Evolutionary conservation across 768 basidiomycete species (phyloP).

Genomic region (Kwoniella sp.): DNA sequence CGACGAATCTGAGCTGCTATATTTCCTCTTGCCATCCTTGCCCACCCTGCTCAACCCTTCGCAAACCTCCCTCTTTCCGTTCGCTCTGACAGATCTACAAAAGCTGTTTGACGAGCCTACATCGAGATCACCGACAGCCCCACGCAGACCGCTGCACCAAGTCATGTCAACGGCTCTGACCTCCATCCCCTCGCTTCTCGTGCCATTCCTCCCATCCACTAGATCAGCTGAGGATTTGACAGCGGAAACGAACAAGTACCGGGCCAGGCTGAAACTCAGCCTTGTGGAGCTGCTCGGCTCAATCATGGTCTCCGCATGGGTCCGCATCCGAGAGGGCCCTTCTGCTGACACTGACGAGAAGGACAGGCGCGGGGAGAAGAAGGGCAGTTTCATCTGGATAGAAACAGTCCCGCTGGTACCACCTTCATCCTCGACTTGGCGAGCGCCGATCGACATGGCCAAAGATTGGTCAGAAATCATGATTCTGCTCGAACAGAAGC

Average conservation of each 20-base stretch:
- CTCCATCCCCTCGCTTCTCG: too few species aligned
- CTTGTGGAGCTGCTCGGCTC: conserved; percentile 4
- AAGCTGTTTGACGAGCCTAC: background rate
- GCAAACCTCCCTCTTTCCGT: background rate
- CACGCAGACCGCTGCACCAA: background rate
- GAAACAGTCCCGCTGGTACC: background rate
- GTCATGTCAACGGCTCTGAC: background rate
- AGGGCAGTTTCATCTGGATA: background rate
- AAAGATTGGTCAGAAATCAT: conserved; percentile 1
- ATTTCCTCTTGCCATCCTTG: conserved; percentile 2
- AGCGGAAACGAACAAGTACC: too few species aligned
- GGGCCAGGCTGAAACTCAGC: conserved; percentile 8
- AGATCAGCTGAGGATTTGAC: too few species aligned
- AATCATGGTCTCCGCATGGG: background rate
- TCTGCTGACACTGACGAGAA: background rate
- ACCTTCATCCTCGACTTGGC: too few species aligned
- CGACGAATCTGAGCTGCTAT: background rate
- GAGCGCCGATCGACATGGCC: too few species aligned
- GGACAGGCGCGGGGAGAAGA: background rate
- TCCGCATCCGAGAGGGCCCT: too few species aligned
- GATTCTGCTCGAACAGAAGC: background rate
- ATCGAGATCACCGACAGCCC: too few species aligned
- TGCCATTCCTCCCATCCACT: too few species aligned
- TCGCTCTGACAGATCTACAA: conserved; percentile 2
- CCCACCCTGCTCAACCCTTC: conserved; percentile 1